Evolutionary conservation across 2,329 filamentous ascomycete species (phyloP), one percentile per base, ranked within the genome.

Genomic region (Scolecobasidium constrictum): DNA sequence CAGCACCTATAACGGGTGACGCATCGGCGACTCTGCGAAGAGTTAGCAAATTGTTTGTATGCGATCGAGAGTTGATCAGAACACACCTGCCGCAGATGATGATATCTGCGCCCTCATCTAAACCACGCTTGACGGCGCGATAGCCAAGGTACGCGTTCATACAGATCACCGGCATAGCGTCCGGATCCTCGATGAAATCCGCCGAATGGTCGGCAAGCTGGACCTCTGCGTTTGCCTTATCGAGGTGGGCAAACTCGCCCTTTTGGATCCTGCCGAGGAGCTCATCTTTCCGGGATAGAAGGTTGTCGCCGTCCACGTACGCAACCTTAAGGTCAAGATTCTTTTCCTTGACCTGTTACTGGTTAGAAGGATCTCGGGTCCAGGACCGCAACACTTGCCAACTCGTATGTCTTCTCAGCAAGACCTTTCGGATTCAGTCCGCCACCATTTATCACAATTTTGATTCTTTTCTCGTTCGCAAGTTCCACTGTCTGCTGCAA

Each of bases 91-190:
- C 59, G 43, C 49, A 56, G 33, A 57, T 47, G 35, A 61, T 53
- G 15, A 58, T 55, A 38, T 59, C 52, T 2, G 57, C 56, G 0
- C 56, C 57, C 4, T 47, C 41, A 2, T 47, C 33, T 1, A 60
- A 44, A 3, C 52, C 56, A 13, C 52, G 45, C 2, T 61, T 62
- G 17, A 67, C 67, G 0, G 64, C 65, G 49, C 53, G n/a, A 59
- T 58, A 3, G 53, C 51, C 6, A 7, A 31, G n/a, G n/a, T 31
- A 31, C 7, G 26, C 26, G n/a, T 31, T 31, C n/a, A 31, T n/a
- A n/a, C 26, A 31, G 9, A 31, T 31, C 9, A 31, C 26, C 9
- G 26, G 26, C 26, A 31, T 31, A 9, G 26, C n/a, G 9, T 31
- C 26, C n/a, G 26, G 26, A 31, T 31, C n/a, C 7, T 31, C 26